Evolutionary conservation across 78 protist species (phyloP), one percentile per base, ranked within the genome.

Genomic region (Dictyostelium purpureum): DNA sequence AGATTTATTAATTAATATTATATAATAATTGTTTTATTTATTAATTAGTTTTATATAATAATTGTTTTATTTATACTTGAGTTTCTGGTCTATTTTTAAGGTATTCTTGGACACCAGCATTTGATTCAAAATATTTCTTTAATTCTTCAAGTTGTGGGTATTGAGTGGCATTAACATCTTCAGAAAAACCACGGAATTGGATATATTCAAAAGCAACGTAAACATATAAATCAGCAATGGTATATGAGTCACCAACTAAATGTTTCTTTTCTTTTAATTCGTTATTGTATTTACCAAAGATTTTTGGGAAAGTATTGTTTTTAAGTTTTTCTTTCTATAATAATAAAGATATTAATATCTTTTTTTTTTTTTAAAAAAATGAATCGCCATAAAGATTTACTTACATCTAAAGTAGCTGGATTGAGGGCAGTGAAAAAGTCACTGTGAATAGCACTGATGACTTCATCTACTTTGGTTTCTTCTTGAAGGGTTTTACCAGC

Each of bases 61-160:
- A 7, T 59, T 59, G 3, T 19, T 14, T 59, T 1, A n/a, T 49
- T 81, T 82, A 82, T 26, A 82, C 67, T 47, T 16, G 18, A 37
- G 79, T 54, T 2, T 43, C 73, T 51, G 78, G 78, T 21, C 90
- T 12, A n/a, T 49, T 28, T 43, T 70, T 51, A 19, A 82, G 18
- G 28, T 81, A 81, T 2, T 40, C 18, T 16, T 77, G 70, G 26
- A 82, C 42, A 38, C 54, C 40, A 14, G 79, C 70, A 43, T 51
- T 28, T 5, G 56, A 9, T 26, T 52, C 45, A 43, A 70, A 24
- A 12, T 49, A 24, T n/a, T 40, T 18, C 9, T 37, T n/a, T 9
- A 18, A 14, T 45, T 71, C 37, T 71, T 71, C 38, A 28, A 71
- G 14, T 19, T 71, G 42, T 42, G 45, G 51, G 28, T 71, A 71